phyloP scores from a whole-genome alignment of 75 land plant genomes.

The Isoetes taiwanensis region DNA sequence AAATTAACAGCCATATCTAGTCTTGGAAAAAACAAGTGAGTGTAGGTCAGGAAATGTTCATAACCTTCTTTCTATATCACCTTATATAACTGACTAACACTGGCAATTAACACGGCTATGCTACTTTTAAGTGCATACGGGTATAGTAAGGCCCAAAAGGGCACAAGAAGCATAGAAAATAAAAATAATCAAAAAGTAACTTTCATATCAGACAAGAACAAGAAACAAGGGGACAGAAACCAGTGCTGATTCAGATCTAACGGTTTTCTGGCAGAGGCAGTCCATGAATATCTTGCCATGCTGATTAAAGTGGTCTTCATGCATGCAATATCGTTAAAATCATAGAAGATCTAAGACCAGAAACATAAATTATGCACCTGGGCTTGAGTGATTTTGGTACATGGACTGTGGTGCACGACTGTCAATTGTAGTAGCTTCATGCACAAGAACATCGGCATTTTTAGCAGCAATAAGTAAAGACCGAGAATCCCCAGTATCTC shows the following conservation, averaged over 20 bases:
- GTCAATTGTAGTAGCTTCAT: constrained; percentile 31
- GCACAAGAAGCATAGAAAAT: not conserved
- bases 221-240: no score
- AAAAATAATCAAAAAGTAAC: not conserved
- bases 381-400: constrained; percentile 28
- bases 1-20: constrained; percentile 35
- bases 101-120: not conserved
- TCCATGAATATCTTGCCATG: no score
- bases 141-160: not conserved
- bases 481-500: constrained; percentile 29
- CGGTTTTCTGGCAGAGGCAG: no score
- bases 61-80: not conserved
- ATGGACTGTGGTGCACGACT: constrained; percentile 18
- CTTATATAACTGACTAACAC: not conserved
- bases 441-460: constrained; percentile 37
- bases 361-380: not conserved
- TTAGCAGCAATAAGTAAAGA: constrained; percentile 25
- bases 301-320: not conserved
- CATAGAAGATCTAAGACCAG: not conserved
- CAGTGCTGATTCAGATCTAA: no score
- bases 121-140: not conserved
- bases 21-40: not conserved
- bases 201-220: no score
- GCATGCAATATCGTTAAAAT: not conserved
- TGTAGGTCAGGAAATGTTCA: not conserved